Conservation (phyloP, 441 rosid species). For the Biscutella laevigata region DNA sequence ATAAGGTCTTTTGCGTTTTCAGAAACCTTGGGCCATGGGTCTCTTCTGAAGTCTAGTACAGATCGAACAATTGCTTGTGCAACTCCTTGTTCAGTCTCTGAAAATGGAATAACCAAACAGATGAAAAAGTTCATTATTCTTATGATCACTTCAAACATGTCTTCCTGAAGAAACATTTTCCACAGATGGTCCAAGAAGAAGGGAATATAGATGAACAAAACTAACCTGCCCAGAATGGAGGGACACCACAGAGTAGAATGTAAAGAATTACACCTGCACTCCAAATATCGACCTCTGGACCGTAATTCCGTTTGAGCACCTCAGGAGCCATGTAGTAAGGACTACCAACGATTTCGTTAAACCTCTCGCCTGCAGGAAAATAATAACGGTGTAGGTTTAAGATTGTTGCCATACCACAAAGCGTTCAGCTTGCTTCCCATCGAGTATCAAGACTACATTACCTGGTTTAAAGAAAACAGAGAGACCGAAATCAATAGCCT, state of each 20-base stretch:
- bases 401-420: neutral
- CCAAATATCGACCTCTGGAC: conserved; percentile 73
- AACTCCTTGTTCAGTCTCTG: conserved; percentile 79
- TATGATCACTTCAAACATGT: neutral
- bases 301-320: conserved; percentile 57
- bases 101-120: conserved; percentile 12
- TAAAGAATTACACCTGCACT: too few species aligned
- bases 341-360: conserved; percentile 64
- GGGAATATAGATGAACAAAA: conserved; percentile 5
- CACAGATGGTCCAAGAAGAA: neutral
- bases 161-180: neutral
- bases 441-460: conserved; percentile 21
- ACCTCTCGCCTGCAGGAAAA: conserved; percentile 42
- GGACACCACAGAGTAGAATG: conserved; percentile 65
- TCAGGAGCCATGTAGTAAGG: conserved; percentile 83
- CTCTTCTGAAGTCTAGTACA: conserved; percentile 54
- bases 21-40: conserved; percentile 76
- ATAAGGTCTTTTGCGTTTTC: conserved; percentile 58
- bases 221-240: conserved; percentile 77
- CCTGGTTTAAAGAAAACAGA: conserved; percentile 70
- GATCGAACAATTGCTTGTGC: conserved; percentile 65
- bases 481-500: conserved; percentile 67
- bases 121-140: neutral
- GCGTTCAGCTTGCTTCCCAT: neutral
- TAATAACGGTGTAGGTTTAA: neutral